Evolutionary conservation across 2,329 filamentous ascomycete genomes (phyloP), one percentile per base, ranked within the genome.

Genomic region (Neurospora crassa): DNA sequence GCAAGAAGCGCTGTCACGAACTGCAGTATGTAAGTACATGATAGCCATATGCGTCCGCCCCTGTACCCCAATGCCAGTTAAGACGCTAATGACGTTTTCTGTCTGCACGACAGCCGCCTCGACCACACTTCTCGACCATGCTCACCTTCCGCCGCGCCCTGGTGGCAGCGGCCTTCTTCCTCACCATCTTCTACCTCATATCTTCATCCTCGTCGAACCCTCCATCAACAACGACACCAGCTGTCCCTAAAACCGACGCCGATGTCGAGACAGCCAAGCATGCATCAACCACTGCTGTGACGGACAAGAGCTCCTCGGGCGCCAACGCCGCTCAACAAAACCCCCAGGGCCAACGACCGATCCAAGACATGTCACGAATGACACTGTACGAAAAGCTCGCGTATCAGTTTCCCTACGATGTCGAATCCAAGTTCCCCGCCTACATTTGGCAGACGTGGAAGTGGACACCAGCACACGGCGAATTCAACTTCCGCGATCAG

Each of bases 391-490:
- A 87, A 83, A 97, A 96, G 82, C 88, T 99, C 71, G 91, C 90
- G 69, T 97, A 97, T 83, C 92, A 96, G 76, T 98, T 96, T 81
- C 93, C 94, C 24, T 99, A 98, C 85, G 92, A 97, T 78, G 86
- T 95, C 74, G 89, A 94, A 78, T 82, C 86, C 76, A 97, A 95
- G 80, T 98, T 98, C 80, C 96, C 96, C 3, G 94, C 94, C 71
- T 98, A 97, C 84, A 96, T 99, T 79, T 99, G 96, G 96, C 96
- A 99, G 85, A 99, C 96, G 16, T 99, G 96, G 96, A 97, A 96
- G 81, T 91, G 89, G 78, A 92, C 89, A 0, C 94, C 95, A 0
- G 87, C 90, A 1, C 91, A 93, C 29, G 85, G 88, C 69, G 86
- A 92, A 73, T 99, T 99, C 79, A 82, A 85, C 24, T 94, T 97